These are phyloP conservation scores for Diplosphaera chodatii DNA, from an alignment of 139 green algal species.

Conservation along the genomic window DNA sequence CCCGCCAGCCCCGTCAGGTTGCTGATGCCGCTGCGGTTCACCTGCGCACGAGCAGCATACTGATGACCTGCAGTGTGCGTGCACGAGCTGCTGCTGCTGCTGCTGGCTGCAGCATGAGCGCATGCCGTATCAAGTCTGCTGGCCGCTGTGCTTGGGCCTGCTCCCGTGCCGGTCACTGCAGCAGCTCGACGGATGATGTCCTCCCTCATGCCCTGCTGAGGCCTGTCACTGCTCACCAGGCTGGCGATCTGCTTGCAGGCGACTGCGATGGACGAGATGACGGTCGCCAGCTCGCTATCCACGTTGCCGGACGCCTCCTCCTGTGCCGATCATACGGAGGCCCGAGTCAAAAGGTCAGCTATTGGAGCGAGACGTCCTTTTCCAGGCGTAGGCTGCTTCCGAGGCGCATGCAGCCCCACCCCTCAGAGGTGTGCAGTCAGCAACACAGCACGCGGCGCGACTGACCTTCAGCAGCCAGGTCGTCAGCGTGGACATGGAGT, in stretches of 20 bases:
- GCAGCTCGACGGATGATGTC: no score
- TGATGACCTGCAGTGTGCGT: no score
- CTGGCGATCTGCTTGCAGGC: conserved; percentile 98
- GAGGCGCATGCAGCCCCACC: no score
- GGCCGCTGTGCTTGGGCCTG: no score
- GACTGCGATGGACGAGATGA: conserved; percentile 86
- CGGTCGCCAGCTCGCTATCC: conserved; percentile 85
- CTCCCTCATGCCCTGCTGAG: no score
- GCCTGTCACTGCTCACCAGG: conserved; percentile 54
- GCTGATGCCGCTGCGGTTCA: conserved; percentile 77
- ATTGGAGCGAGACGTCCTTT: no score
- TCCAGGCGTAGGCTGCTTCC: no score
- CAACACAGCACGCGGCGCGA: neutral
- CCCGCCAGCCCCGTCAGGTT: conserved; percentile 86
- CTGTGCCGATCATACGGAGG: conserved; percentile 25
- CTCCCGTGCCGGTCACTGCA: no score
- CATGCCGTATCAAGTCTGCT: neutral
- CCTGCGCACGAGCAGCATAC: no score
- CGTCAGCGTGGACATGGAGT: conserved; percentile 71
- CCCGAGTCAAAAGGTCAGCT: neutral
- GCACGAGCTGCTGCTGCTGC: no score
- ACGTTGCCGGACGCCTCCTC: conserved; percentile 76
- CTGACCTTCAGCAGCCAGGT: conserved; percentile 81
- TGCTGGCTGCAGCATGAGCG: neutral
- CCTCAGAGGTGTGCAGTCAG: neutral